Evolutionary conservation across 2,329 filamentous ascomycete genomes (phyloP), one percentile per base, ranked within the genome.

Genomic region (Nemania diffusa): DNA sequence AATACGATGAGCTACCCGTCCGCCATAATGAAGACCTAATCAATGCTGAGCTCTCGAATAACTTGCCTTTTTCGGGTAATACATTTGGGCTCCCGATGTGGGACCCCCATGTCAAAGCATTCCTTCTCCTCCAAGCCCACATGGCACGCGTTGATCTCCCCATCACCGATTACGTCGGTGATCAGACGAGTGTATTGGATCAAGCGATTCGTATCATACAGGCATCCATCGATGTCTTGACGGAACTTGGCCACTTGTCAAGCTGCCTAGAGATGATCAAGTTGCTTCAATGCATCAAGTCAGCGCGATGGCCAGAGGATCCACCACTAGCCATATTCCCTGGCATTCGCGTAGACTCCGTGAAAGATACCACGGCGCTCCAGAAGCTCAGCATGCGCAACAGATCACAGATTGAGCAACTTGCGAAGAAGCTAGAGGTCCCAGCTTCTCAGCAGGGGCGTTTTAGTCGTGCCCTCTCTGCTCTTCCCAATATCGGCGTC

Each of bases 21-120:
- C 93, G 96, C 5, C 96, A 99, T 82, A 99, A 99, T 77, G 96
- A 99, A 81, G 97, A 99, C 77, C 88, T 99, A 51, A 94, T 99
- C 84, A 99, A 99, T 77, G 92, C 88, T 3, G 93, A 97, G 73
- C 85, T 99, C 3, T 93, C 94, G 6, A 88, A 90, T 65, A 93
- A 94, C 69, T 83, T 99, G 0, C 92, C 94, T 0, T 85, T 87
- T 67, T 81, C 85, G 0, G 87, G 84, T 5, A 81, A 81, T 20
- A 79, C 81, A 3, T 88, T 96, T 59, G 90, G 89, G 9, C 82
- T 97, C 46, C 95, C 95, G 1, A 92, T 99, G 90, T 99, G 96
- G 96, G 96, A 99, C 81, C 96, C 96, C 0, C 96, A 99, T 77
- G 93, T 98, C 76, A 99, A 99, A 79, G 90, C 96, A 0, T 98